Evolutionary conservation across 768 basidiomycete species (phyloP).

Genomic region (Cystobasidium onofrii): DNA sequence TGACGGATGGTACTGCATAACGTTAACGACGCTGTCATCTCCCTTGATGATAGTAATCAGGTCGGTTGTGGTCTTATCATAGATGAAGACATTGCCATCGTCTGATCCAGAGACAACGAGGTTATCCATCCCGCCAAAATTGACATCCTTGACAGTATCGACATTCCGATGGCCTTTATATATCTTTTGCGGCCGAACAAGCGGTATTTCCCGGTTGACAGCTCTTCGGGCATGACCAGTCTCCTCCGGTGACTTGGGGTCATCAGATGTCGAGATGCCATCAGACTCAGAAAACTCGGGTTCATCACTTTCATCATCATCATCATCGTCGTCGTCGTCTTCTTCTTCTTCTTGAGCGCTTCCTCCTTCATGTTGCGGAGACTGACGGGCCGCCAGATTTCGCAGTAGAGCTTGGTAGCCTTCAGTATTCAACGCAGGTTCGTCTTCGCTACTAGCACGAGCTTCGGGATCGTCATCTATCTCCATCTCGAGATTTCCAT

Average conservation of each 20-base stretch:
- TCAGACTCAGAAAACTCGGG: background rate
- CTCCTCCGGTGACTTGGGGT: background rate
- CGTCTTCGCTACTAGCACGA: background rate
- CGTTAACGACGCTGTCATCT: constrained; percentile 39
- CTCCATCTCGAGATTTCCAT: constrained; percentile 33
- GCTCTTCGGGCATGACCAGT: background rate
- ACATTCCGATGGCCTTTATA: constrained; percentile 38
- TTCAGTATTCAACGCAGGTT: background rate
- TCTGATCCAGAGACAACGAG: constrained; percentile 41
- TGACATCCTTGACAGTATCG: constrained; percentile 42
- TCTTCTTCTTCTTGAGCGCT: background rate
- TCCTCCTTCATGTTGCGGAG: background rate
- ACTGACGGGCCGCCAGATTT: background rate
- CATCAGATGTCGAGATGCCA: background rate
- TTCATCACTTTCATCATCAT: background rate
- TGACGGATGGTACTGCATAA: constrained; percentile 36
- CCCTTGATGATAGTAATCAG: constrained; percentile 35
- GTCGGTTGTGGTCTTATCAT: constrained; percentile 33
- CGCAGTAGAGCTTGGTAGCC: constrained; percentile 12
- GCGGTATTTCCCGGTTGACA: constrained; percentile 22
- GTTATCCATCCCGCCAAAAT: constrained; percentile 32
- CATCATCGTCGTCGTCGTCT: background rate
- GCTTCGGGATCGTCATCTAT: background rate
- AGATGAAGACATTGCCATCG: constrained; percentile 42
- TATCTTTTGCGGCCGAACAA: constrained; percentile 32